phyloP scores from a whole-genome alignment of 176 grass and related monocot genomes.

The Oryza rufipogon region DNA sequence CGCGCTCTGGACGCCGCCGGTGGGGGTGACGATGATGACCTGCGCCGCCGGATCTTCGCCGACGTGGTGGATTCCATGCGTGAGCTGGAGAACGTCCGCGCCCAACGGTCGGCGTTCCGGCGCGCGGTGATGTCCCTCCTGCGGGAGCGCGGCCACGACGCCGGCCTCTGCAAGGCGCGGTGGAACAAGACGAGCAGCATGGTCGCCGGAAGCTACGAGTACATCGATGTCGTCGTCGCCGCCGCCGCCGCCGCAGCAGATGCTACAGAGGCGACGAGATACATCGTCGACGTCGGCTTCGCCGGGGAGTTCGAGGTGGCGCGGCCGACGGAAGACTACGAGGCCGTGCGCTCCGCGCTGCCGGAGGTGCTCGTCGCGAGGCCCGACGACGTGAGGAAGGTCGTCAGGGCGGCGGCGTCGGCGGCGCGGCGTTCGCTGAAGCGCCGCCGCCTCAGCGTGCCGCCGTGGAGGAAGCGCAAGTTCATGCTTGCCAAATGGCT shows the following conservation, averaged over 20 bases:
- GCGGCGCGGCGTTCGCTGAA: slow-evolving; percentile 53
- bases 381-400: slow-evolving; percentile 35
- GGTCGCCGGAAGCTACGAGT: slow-evolving; percentile 51
- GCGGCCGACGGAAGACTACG: slow-evolving; percentile 35
- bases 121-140: slow-evolving; percentile 37
- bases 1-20: not conserved
- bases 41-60: slow-evolving; percentile 13
- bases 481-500: slow-evolving; percentile 75
- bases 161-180: slow-evolving; percentile 51
- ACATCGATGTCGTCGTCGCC: slow-evolving; percentile 43
- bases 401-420: slow-evolving; percentile 42
- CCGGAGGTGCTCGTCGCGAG: slow-evolving; percentile 46
- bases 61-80: slow-evolving; percentile 22
- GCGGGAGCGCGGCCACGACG: slow-evolving; percentile 45
- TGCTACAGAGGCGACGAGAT: not conserved
- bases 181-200: slow-evolving; percentile 30
- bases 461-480: slow-evolving; percentile 61
- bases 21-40: not conserved
- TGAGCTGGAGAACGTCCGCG: not conserved
- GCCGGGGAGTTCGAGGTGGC: slow-evolving; percentile 48
- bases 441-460: slow-evolving; percentile 54
- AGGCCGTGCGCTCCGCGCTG: slow-evolving; percentile 17
- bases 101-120: slow-evolving; percentile 29
- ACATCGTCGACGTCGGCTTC: slow-evolving; percentile 57
- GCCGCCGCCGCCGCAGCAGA: not conserved